Base-by-base conservation (phyloP, 768 basidiomycete genomes). In the Tricholomella constricta region DNA sequence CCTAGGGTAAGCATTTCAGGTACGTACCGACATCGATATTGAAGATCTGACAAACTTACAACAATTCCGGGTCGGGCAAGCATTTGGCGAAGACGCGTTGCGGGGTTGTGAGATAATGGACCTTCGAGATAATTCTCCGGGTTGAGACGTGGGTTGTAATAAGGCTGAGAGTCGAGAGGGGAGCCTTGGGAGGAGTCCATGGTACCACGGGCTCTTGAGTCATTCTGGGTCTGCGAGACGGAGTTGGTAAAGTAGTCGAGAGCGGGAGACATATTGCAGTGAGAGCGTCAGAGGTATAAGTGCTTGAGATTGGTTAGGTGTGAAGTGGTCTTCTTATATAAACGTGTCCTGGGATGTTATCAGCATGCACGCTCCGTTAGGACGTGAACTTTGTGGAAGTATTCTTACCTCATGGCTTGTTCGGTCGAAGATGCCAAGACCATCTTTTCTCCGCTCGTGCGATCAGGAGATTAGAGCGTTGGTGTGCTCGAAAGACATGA, bases 21-120 rank as follows among this genome's bases (percentile, higher is more conserved):
- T 52, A 22, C 20, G 15, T 25, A 44, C n/a, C 26, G 22, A 22
- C n/a, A 44, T 42, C 26, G 14, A 20, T 9, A 12, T 43, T 9
- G 17, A 25, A 23, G 20, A 26, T 37, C 12, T n/a, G 2, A 20
- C 0, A n/a, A 35, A 73, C 84, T 56, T 71, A 89, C 88, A 40
- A 89, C 83, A 41, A 89, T 89, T 22, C 88, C 88, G 8, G 88
- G 88, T 42, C 88, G 77, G 3, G 79, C 84, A 8, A 85, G 75
- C 78, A 86, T 71, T 58, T 86, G 85, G 36, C 88, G 83, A 38
- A 91, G 79, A 34, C 88, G 80, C 0, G 88, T 91, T 6, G 86
- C 78, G 15, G 88, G 79, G 62, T 89, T 84, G 52, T 69, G 63
- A 1, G 88, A 89, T 6, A 90, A 70, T 3, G 86, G 85, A 1